phyloP scores from a whole-genome alignment of 192 early-diverging fungal genomes.

The Coemansia erecta region DNA sequence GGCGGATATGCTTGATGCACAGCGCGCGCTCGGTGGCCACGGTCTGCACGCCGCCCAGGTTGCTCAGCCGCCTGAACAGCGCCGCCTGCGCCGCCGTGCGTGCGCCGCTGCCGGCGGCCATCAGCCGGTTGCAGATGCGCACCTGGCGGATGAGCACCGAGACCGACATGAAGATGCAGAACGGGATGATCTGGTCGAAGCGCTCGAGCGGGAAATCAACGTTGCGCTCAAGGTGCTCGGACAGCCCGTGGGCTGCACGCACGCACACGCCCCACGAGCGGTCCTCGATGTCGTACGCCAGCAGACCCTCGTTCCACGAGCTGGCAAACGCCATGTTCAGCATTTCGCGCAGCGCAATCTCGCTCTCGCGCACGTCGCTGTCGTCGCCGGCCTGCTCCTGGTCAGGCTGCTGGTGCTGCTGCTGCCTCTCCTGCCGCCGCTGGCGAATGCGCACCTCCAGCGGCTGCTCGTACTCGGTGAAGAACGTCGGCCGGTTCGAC shows the following conservation, averaged over 20 bases:
- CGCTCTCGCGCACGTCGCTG: slow-evolving; percentile 15
- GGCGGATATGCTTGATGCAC: slow-evolving; percentile 30
- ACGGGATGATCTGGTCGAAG: slow-evolving; percentile 54
- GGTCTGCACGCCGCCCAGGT: slow-evolving; percentile 2
- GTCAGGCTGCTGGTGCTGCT: slow-evolving; percentile 5
- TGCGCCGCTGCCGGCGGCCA: slow-evolving; percentile 3
- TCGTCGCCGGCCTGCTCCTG: neutral
- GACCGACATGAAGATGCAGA: slow-evolving; percentile 53
- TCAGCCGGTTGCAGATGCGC: slow-evolving; percentile 30
- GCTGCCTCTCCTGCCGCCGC: neutral
- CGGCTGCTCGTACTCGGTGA: slow-evolving; percentile 53
- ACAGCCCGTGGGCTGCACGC: slow-evolving; percentile 30
- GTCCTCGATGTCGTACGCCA: slow-evolving; percentile 45
- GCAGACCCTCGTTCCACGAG: slow-evolving; percentile 48
- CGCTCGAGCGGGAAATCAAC: slow-evolving; percentile 47
- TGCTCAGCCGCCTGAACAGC: slow-evolving; percentile 4
- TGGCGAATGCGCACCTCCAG: slow-evolving; percentile 15
- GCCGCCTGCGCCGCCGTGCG: neutral
- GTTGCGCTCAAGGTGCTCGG: slow-evolving; percentile 45
- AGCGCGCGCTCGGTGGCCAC: slow-evolving; percentile 19
- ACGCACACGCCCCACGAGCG: slow-evolving; percentile 37
- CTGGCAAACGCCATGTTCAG: slow-evolving; percentile 43
- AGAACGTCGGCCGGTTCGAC: slow-evolving; percentile 50
- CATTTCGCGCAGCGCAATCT: slow-evolving; percentile 41
- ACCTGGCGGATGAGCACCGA: slow-evolving; percentile 48